These are phyloP conservation scores for Auriscalpium orientale DNA, from an alignment of 768 basidiomycete genomes.

Conservation along the genomic window DNA sequence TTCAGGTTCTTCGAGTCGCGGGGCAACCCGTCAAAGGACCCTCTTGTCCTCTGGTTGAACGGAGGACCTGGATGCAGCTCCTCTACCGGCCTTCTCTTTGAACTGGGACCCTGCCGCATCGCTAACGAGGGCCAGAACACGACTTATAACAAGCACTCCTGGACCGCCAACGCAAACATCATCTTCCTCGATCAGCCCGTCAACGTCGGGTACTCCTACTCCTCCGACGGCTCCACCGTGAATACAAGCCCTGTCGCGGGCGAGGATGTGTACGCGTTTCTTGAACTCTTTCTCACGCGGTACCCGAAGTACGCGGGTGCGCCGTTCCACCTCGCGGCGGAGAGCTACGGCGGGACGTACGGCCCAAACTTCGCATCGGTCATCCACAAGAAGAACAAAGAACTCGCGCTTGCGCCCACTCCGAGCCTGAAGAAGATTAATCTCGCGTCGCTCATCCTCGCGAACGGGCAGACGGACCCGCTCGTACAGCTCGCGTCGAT, in stretches of 20 bases:
- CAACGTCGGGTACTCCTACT: constrained; percentile 86
- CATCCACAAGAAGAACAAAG: constrained; percentile 74
- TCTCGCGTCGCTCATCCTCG: constrained; percentile 77
- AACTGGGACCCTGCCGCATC: constrained; percentile 15
- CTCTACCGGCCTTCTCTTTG: constrained; percentile 14
- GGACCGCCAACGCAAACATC: constrained; percentile 76
- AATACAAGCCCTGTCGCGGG: constrained; percentile 80
- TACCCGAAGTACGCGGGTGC: constrained; percentile 64
- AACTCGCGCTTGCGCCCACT: constrained; percentile 34
- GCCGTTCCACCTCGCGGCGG: constrained; percentile 76
- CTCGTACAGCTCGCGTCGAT: constrained; percentile 72
- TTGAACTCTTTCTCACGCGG: constrained; percentile 70
- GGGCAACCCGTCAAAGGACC: constrained; percentile 62
- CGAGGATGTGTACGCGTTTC: constrained; percentile 83
- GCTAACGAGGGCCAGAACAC: constrained; percentile 43
- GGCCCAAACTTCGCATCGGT: constrained; percentile 80
- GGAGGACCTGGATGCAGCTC: constrained; percentile 47
- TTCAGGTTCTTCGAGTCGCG: constrained; percentile 86
- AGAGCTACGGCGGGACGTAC: constrained; percentile 69
- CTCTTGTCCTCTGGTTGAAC: constrained; percentile 87
- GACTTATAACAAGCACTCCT: constrained; percentile 70
- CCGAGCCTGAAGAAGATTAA: constrained; percentile 64
- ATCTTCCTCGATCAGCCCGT: constrained; percentile 79
- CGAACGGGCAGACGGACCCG: constrained; percentile 83
- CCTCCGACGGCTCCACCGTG: constrained; percentile 64